Conservation (phyloP, 495 filamentous ascomycete genomes). For the Pyrenula massariospora region DNA sequence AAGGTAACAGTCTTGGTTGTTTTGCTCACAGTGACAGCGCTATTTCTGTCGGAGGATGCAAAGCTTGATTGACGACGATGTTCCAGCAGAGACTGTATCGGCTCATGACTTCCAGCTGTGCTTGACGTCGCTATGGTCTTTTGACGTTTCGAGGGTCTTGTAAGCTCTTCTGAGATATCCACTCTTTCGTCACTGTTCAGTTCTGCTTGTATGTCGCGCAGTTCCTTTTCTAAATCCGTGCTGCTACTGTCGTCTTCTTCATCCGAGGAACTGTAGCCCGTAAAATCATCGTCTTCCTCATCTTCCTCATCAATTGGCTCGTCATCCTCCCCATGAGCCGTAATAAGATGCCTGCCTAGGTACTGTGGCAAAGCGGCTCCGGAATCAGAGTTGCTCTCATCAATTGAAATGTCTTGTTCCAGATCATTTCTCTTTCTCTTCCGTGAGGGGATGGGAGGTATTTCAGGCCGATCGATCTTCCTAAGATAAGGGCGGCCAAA, state of each 20-base stretch:
- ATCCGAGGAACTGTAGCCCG: constrained; percentile 3
- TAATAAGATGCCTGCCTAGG: constrained; percentile 1
- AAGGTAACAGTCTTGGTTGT: constrained; percentile 18
- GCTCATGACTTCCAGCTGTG: background rate
- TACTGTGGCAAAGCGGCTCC: background rate
- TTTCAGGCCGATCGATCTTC: constrained; percentile 46
- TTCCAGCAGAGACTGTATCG: background rate
- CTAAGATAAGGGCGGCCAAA: constrained; percentile 68
- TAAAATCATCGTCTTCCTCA: constrained; percentile 8
- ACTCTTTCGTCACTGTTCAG: constrained; percentile 7
- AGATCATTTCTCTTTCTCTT: constrained; percentile 37
- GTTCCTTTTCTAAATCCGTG: constrained; percentile 12
- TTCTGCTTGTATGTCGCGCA: constrained; percentile 8
- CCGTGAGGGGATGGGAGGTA: constrained; percentile 58
- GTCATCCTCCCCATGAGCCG: background rate
- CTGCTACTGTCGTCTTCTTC: constrained; percentile 4
- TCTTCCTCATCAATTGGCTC: constrained; percentile 3
- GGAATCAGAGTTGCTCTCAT: background rate
- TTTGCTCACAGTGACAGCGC: constrained; percentile 3
- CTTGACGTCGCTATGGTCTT: background rate
- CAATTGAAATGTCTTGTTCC: background rate
- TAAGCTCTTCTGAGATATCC: background rate
- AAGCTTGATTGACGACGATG: constrained; percentile 16
- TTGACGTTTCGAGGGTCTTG: background rate
- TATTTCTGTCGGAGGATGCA: constrained; percentile 5